Evolutionary conservation across 352 stramenopile species (phyloP).

Genomic region (Nothophytophthora sp.): DNA sequence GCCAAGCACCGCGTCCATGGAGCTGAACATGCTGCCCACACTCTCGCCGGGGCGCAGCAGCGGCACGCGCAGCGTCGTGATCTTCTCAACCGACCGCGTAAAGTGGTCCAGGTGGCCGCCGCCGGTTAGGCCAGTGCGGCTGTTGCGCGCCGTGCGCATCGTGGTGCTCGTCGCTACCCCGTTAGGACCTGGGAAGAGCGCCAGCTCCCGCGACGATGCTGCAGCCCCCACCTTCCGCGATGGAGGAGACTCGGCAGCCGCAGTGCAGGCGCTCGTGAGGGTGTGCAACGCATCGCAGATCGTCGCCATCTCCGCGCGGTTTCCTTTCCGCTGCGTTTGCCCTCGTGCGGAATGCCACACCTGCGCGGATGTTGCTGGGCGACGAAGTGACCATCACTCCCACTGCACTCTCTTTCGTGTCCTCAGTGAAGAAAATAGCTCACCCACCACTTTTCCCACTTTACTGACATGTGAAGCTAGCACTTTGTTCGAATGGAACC

Average conservation of each 20-base stretch:
- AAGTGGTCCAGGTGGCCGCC: slow-evolving; percentile 37
- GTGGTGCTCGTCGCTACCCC: not conserved
- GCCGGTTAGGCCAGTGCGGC: slow-evolving; percentile 5
- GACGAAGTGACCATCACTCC: not conserved
- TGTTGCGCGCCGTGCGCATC: slow-evolving; percentile 16
- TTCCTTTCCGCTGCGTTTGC: not conserved
- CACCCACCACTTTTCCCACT: not conserved
- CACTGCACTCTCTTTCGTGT: not conserved
- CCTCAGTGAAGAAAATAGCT: not conserved
- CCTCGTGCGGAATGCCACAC: slow-evolving; percentile 14
- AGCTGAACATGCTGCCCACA: slow-evolving; percentile 46
- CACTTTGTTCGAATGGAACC: too few relatives aligned
- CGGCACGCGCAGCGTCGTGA: slow-evolving; percentile 47
- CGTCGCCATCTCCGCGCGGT: slow-evolving; percentile 36
- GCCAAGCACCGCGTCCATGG: slow-evolving; percentile 50
- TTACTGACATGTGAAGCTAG: too few relatives aligned
- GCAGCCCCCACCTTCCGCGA: slow-evolving; percentile 23
- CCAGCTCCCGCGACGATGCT: slow-evolving; percentile 39
- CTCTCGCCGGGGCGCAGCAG: slow-evolving; percentile 21
- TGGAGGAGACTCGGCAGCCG: slow-evolving; percentile 33
- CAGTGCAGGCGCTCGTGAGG: slow-evolving; percentile 38
- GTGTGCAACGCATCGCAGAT: slow-evolving; percentile 47
- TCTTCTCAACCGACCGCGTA: slow-evolving; percentile 50
- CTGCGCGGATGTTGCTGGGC: not conserved
- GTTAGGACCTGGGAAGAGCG: slow-evolving; percentile 8